Conservation (phyloP, 1,139 yeast species). For the Saccharomyces hybrid region DNA sequence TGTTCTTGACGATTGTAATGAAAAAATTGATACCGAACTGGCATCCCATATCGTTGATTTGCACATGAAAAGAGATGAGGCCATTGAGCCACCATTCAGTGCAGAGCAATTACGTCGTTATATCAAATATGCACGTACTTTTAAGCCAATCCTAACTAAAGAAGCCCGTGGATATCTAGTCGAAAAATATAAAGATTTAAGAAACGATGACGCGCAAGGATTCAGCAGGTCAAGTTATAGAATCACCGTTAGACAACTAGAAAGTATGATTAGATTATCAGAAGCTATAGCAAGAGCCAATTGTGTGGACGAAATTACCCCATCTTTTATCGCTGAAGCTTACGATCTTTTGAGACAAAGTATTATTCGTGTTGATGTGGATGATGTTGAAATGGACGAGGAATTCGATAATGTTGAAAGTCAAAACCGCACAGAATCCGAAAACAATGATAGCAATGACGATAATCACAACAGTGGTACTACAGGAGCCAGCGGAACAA, state of each 20-base stretch:
- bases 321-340: conserved; percentile 87
- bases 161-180: conserved; percentile 77
- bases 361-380: conserved; percentile 89
- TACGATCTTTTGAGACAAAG: conserved; percentile 84
- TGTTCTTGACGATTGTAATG: conserved; percentile 90
- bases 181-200: conserved; percentile 72
- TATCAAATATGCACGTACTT: conserved; percentile 86
- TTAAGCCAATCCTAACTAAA: conserved; percentile 80
- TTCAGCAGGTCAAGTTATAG: conserved; percentile 70
- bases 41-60: conserved; percentile 90
- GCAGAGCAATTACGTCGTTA: conserved; percentile 86
- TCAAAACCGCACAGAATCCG: conserved; percentile 21
- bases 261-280: conserved; percentile 82
- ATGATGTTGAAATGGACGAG: conserved; percentile 80
- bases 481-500: conserved; percentile 7
- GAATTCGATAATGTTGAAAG: conserved; percentile 38
- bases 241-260: conserved; percentile 94
- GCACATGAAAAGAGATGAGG: conserved; percentile 86
- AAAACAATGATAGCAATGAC: conserved; percentile 12
- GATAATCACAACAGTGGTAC: conserved; percentile 8
- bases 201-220: conserved; percentile 91
- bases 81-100: conserved; percentile 81
- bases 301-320: conserved; percentile 83
- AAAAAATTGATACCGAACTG: conserved; percentile 76
- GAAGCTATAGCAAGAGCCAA: conserved; percentile 98